These are phyloP conservation scores for Rhodotorula sp. DNA, from an alignment of 1,284 basidiomycete species.

Conservation along the genomic window DNA sequence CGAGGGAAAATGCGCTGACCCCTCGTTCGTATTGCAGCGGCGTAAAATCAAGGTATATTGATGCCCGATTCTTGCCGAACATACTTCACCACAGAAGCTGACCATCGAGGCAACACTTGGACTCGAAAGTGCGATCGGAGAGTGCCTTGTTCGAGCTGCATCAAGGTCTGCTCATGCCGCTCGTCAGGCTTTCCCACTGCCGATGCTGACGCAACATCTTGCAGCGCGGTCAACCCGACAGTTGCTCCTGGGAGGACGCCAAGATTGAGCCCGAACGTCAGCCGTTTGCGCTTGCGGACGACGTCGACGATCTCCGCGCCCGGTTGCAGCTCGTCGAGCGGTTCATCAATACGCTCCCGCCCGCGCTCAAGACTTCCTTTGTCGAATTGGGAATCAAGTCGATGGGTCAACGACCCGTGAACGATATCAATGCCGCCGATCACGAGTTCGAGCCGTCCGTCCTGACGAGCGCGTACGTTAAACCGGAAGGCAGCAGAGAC, in stretches of 20 bases:
- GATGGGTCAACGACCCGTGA: background rate
- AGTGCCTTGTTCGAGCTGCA: conserved; percentile 28
- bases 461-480: background rate
- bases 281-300: conserved; percentile 23
- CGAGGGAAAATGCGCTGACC: background rate
- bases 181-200: background rate
- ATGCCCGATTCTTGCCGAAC: background rate
- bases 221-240: conserved; percentile 2
- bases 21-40: background rate
- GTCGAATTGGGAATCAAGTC: conserved; percentile 19
- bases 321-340: conserved; percentile 12
- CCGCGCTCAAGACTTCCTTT: conserved; percentile 6
- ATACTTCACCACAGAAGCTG: background rate
- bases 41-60: conserved; percentile 30
- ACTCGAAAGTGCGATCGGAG: conserved; percentile 25
- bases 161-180: conserved; percentile 4
- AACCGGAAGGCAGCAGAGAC: background rate
- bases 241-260: conserved; percentile 18
- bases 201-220: too few relatives aligned
- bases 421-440: background rate
- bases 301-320: conserved; percentile 22
- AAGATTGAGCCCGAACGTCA: conserved; percentile 34
- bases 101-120: background rate
- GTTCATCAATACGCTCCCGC: conserved; percentile 25
- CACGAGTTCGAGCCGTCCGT: background rate